These are phyloP conservation scores for Centella asiatica DNA, from an alignment of 129 eudicot genomes.

Conservation along the genomic window DNA sequence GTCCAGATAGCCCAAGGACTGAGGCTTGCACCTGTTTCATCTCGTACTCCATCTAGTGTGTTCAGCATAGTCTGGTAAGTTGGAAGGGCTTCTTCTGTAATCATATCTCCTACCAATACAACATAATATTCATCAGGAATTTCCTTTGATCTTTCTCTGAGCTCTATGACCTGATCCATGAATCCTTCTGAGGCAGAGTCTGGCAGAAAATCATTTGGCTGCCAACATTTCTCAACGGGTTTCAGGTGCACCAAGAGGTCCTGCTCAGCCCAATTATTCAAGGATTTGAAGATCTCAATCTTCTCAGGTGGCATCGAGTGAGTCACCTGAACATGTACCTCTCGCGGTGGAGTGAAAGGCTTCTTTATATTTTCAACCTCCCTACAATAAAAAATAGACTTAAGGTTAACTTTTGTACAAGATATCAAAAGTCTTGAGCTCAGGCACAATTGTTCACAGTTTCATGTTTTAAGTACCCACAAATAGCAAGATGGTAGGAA, in stretches of 20 bases:
- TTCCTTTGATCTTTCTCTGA: conserved; percentile 33
- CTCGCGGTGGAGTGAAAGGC: conserved; percentile 35
- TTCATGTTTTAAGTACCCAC: too few relatives aligned
- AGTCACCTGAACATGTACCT: conserved; percentile 36
- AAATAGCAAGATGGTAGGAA: too few relatives aligned
- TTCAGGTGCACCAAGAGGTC: conserved; percentile 36
- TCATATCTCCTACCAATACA: conserved; percentile 46
- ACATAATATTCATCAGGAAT: conserved; percentile 45
- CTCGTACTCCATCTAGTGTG: conserved; percentile 42
- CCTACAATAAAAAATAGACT: conserved; percentile 15
- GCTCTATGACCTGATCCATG: conserved; percentile 27
- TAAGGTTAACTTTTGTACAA: background rate
- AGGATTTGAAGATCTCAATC: conserved; percentile 30
- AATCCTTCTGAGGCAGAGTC: conserved; percentile 47
- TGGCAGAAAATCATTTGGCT: conserved; percentile 38
- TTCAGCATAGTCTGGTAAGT: conserved; percentile 45
- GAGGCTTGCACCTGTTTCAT: conserved; percentile 44
- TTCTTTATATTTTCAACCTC: conserved; percentile 20
- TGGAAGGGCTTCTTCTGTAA: conserved; percentile 45
- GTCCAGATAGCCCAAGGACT: conserved; percentile 47
- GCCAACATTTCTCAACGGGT: conserved; percentile 45
- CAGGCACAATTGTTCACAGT: too few relatives aligned
- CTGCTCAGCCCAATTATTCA: conserved; percentile 34
- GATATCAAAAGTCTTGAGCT: background rate
- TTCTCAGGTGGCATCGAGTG: conserved; percentile 45